A percentile compares a stretch with the other conserved stretches of the same genome.
Evolutionary conservation across 345 rosid genomes (phyloP).

Genomic region (Camelina sativa): DNA sequence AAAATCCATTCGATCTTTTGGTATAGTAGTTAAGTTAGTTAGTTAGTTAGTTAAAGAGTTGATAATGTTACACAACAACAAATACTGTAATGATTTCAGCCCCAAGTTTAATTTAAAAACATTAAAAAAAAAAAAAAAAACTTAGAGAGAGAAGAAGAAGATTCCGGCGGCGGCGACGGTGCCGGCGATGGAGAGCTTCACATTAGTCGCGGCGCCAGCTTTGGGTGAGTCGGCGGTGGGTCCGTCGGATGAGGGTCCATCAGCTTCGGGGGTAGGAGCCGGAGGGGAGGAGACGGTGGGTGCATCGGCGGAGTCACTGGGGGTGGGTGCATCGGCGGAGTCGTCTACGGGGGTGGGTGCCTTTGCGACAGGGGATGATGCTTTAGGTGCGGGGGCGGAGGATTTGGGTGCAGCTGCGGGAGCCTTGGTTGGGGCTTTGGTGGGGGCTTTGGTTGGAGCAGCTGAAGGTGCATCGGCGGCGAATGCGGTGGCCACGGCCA

Average conservation of each 20-base stretch:
- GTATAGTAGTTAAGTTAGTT: background rate
- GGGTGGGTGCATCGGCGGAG: conserved; percentile 28
- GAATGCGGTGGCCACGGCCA: conserved; percentile 38
- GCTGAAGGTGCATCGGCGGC: conserved; percentile 44
- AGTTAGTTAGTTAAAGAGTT: conserved; percentile 6
- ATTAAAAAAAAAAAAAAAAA: background rate
- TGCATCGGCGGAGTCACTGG: conserved; percentile 35
- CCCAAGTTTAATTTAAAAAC: background rate
- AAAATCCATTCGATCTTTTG: too few species aligned
- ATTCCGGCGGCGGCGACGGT: conserved; percentile 35
- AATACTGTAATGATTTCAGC: background rate
- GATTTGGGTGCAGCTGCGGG: conserved; percentile 34
- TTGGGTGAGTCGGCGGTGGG: conserved; percentile 37
- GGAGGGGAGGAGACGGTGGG: conserved; percentile 42
- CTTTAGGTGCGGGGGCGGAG: conserved; percentile 36
- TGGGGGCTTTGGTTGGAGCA: conserved; percentile 35
- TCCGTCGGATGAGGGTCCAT: conserved; percentile 31
- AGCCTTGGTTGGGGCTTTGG: conserved; percentile 18
- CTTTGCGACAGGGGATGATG: conserved; percentile 40
- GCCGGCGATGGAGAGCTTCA: conserved; percentile 42
- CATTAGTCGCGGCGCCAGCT: conserved; percentile 20
- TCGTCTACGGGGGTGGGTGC: conserved; percentile 40
- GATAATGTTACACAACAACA: conserved; percentile 11
- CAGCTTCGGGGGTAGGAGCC: conserved; percentile 38
- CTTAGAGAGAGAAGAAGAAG: conserved; percentile 43